Evolutionary conservation across 2,329 filamentous ascomycete species (phyloP).

Genomic region (Xylaria sp.): DNA sequence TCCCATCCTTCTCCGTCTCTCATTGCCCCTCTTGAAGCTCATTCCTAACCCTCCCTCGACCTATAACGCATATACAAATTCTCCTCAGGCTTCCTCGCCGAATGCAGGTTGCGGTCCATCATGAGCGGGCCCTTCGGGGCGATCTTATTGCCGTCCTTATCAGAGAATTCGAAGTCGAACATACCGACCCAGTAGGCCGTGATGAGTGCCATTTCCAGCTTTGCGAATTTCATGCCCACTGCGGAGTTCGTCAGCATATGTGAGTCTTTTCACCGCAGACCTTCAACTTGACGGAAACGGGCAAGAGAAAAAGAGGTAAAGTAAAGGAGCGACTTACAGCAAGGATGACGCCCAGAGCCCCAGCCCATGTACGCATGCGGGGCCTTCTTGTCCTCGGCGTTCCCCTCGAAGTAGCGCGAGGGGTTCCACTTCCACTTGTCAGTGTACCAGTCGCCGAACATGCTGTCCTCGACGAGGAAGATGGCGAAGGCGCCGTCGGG

Average conservation of each 20-base stretch:
- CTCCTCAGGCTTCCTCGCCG: slow-evolving; percentile 55
- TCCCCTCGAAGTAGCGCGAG: slow-evolving; percentile 55
- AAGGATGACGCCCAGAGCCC: slow-evolving; percentile 52
- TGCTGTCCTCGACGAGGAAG: slow-evolving; percentile 60
- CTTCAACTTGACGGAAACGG: background rate
- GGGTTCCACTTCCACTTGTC: slow-evolving; percentile 59
- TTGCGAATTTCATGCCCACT: slow-evolving; percentile 57
- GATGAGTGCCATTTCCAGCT: slow-evolving; percentile 61
- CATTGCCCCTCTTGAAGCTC: background rate
- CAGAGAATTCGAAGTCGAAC: slow-evolving; percentile 57
- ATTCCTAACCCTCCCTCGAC: slow-evolving; percentile 33
- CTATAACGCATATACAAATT: slow-evolving; percentile 53
- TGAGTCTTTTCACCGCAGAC: background rate
- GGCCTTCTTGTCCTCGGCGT: slow-evolving; percentile 55
- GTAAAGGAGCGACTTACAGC: slow-evolving; percentile 46
- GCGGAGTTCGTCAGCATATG: slow-evolving; percentile 15
- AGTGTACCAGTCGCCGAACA: slow-evolving; percentile 57
- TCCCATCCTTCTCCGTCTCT: background rate
- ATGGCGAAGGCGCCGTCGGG: slow-evolving; percentile 59
- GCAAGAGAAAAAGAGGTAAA: slow-evolving; percentile 2
- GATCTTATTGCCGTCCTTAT: slow-evolving; percentile 51
- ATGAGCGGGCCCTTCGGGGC: slow-evolving; percentile 41
- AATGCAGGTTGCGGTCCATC: slow-evolving; percentile 53
- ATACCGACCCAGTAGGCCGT: slow-evolving; percentile 59
- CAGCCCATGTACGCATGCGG: slow-evolving; percentile 44